phyloP scores from a whole-genome alignment of 2,329 filamentous ascomycete species.

The Alternaria sp. region DNA sequence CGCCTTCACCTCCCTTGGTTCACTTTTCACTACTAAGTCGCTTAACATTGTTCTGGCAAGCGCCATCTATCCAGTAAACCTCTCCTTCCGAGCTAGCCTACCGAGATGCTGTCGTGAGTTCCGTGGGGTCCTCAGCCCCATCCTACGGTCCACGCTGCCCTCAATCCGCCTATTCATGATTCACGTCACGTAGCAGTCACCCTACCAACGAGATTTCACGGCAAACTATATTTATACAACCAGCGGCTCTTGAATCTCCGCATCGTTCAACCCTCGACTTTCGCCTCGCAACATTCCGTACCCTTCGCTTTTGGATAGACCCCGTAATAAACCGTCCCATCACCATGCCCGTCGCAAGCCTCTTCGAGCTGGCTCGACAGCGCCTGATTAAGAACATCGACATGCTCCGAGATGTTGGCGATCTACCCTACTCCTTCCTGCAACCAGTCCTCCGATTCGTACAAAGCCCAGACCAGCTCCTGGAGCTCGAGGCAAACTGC shows the following conservation, averaged over 20 bases:
- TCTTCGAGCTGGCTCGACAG: slow-evolving; percentile 52
- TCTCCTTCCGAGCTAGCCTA: background rate
- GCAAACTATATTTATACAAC: background rate
- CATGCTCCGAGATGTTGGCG: slow-evolving; percentile 72
- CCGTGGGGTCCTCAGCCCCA: slow-evolving; percentile 13
- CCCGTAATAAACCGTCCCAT: background rate
- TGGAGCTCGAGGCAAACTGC: slow-evolving; percentile 74
- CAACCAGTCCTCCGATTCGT: slow-evolving; percentile 74
- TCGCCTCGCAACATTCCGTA: background rate
- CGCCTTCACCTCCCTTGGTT: slow-evolving; percentile 11
- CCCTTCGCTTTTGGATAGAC: background rate
- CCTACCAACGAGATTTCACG: background rate
- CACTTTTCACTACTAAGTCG: background rate
- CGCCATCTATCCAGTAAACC: background rate
- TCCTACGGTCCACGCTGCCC: slow-evolving; percentile 6
- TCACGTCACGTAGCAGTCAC: slow-evolving; percentile 9
- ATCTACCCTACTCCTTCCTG: slow-evolving; percentile 72
- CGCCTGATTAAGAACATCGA: slow-evolving; percentile 53
- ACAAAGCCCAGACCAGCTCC: slow-evolving; percentile 75
- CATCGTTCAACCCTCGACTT: background rate
- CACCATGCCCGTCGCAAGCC: slow-evolving; percentile 48
- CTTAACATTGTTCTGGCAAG: background rate
- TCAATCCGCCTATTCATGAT: slow-evolving; percentile 12
- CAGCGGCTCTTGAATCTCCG: background rate
- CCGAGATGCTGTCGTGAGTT: slow-evolving; percentile 14